A percentile compares a stretch with the other conserved stretches of the same genome.
Evolutionary conservation across 805 yeast genomes (phyloP).

Genomic region (Naumovozyma castellii): DNA sequence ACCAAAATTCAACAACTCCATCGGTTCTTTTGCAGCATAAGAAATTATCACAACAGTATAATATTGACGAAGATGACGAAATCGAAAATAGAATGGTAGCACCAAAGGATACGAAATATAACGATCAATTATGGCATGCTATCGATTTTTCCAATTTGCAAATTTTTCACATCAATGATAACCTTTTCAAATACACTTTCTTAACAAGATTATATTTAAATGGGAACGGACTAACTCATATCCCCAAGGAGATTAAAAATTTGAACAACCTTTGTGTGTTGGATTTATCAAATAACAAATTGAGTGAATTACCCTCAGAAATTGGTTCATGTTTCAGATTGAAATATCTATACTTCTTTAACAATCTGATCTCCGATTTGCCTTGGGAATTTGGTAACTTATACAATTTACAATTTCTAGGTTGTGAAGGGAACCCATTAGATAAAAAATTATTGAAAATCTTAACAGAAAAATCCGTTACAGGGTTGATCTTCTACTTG

Average conservation of each 20-base stretch:
- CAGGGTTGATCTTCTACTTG: slow-evolving; percentile 67
- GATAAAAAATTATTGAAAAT: slow-evolving; percentile 54
- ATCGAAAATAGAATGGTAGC: slow-evolving; percentile 18
- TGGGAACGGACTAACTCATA: slow-evolving; percentile 62
- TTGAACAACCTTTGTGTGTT: slow-evolving; percentile 69
- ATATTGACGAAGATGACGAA: slow-evolving; percentile 50
- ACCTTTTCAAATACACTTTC: slow-evolving; percentile 71
- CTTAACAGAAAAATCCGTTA: slow-evolving; percentile 73
- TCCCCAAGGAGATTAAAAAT: slow-evolving; percentile 62
- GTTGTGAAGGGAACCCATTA: slow-evolving; percentile 88
- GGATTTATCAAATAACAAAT: slow-evolving; percentile 72
- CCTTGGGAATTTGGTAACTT: slow-evolving; percentile 84
- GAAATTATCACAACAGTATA: slow-evolving; percentile 33
- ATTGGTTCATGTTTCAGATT: slow-evolving; percentile 74
- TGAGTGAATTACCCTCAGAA: slow-evolving; percentile 70
- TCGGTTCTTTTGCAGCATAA: slow-evolving; percentile 31
- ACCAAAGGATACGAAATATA: slow-evolving; percentile 24
- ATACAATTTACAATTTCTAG: slow-evolving; percentile 75
- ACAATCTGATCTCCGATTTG: slow-evolving; percentile 63
- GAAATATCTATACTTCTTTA: slow-evolving; percentile 77
- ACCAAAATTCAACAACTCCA: slow-evolving; percentile 19
- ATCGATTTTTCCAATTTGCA: slow-evolving; percentile 89
- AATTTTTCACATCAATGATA: slow-evolving; percentile 56
- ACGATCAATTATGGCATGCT: slow-evolving; percentile 88
- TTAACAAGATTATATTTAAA: slow-evolving; percentile 78